Base-by-base conservation (phyloP, 306 rosid species). In the Casuarina glauca region DNA sequence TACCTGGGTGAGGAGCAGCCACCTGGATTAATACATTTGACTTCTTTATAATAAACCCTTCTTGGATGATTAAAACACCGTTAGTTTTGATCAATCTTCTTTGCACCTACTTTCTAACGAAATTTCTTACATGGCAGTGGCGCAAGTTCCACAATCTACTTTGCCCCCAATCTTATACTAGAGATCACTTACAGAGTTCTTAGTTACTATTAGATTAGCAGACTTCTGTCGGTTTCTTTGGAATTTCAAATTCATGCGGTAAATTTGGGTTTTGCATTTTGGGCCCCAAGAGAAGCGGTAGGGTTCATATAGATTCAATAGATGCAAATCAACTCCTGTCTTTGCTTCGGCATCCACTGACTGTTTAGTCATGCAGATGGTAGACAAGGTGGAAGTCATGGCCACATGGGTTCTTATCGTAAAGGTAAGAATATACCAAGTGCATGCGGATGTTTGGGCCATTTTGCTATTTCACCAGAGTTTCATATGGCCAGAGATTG, bases 361-460 rank as follows among this genome's bases (percentile, higher is more conserved):
- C 51, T 17, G 74, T 81, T 70, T 76, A 39, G 53, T 83, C 5
- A 61, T 85, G 84, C 88, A 94, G 98, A 90, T 92, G 90, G 93
- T 54, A 88, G 97, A 84, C 97, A 88, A 49, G 94, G 97, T 74
- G 92, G 98, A 81, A 63, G 86, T 70, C 87, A 85, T 20, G 87
- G 89, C 82, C 86, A 91, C 10, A 96, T 96, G 43, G 92, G 94
- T 17, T 81, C 88, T 74, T 74, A 87, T 81, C 93, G 92, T 72
- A 89, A 88, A 94, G 98, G 98, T 94, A 89, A 69, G 36, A 50
- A 67, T 67, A 9, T 67, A 15, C 9, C 6, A 17, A 50, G 71
- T 67, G 32, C 13, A 17, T 57, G 44, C 70, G 13, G 63, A 0
- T 12, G 57, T 38, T 38, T 63, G 1, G 13, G 52, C 45, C 16